Conservation (phyloP, 2,329 filamentous ascomycete species). For the Trichoderma koningii region DNA sequence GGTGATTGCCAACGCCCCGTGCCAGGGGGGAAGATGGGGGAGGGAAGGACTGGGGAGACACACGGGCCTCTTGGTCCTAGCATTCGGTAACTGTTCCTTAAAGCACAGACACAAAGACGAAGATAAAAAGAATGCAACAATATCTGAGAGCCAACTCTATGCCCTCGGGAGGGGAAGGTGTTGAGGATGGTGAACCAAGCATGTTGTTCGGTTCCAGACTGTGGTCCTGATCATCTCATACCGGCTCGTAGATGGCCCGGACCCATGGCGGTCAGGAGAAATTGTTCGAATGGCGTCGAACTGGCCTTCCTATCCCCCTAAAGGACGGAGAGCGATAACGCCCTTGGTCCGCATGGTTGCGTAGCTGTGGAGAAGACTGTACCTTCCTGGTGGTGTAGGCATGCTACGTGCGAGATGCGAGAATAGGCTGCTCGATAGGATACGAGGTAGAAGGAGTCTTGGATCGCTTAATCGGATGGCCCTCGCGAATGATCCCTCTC, state of each 20-base stretch:
- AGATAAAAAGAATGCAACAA: not conserved
- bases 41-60: conserved; percentile 1
- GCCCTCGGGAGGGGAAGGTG: not conserved
- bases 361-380: not conserved
- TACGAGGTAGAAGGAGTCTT: not conserved
- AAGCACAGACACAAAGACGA: conserved; percentile 9
- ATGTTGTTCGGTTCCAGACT: not conserved
- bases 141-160: conserved; percentile 8
- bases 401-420: conserved; percentile 1
- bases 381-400: not conserved
- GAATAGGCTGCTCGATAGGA: not conserved
- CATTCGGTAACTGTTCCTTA: conserved; percentile 16
- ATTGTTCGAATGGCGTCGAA: not conserved
- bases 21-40: not conserved
- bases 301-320: not conserved
- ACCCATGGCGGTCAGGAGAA: not conserved
- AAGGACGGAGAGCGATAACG: not conserved
- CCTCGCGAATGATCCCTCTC: not conserved
- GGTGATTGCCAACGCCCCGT: not conserved
- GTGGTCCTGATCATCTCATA: not conserved
- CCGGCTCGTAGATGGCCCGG: not conserved
- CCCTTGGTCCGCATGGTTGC: not conserved
- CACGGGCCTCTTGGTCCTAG: conserved; percentile 23
- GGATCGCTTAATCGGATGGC: not conserved
- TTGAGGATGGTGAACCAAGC: not conserved